phyloP scores from a whole-genome alignment of 2,329 filamentous ascomycete genomes.

The Fusarium longipes region DNA sequence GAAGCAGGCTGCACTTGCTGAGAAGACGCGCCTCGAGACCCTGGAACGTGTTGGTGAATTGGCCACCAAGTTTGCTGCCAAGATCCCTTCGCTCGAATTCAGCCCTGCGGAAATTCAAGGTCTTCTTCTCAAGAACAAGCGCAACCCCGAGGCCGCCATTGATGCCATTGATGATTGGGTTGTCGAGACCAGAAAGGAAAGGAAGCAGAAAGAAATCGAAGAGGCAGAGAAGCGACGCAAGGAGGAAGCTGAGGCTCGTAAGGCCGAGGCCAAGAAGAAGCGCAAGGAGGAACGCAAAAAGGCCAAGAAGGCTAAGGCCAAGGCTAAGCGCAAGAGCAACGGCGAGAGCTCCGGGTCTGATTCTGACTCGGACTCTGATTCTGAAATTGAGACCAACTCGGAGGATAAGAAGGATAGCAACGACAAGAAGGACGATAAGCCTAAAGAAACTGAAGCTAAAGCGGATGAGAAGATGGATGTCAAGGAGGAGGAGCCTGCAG shows the following conservation, averaged over 20 bases:
- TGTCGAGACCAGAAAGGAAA: slow-evolving; percentile 60
- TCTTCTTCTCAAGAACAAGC: slow-evolving; percentile 67
- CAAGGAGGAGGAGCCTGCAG: background rate
- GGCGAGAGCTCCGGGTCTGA: slow-evolving; percentile 41
- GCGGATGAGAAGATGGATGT: slow-evolving; percentile 24
- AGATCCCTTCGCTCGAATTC: slow-evolving; percentile 66
- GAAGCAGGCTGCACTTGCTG: slow-evolving; percentile 49
- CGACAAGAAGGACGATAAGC: slow-evolving; percentile 12
- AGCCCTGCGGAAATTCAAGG: slow-evolving; percentile 72
- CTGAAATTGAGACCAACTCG: slow-evolving; percentile 36
- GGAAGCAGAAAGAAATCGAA: slow-evolving; percentile 58
- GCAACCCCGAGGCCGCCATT: slow-evolving; percentile 61
- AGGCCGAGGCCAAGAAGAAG: slow-evolving; percentile 48
- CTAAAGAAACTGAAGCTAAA: background rate
- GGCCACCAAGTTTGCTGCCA: slow-evolving; percentile 61
- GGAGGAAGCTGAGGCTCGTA: slow-evolving; percentile 49
- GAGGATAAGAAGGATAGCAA: slow-evolving; percentile 29
- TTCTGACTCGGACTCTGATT: slow-evolving; percentile 21
- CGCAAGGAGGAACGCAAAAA: slow-evolving; percentile 43
- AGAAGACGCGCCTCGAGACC: slow-evolving; percentile 50
- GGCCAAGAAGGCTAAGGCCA: slow-evolving; percentile 42
- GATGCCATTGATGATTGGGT: slow-evolving; percentile 62
- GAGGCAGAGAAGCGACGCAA: slow-evolving; percentile 56
- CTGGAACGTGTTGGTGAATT: slow-evolving; percentile 57
- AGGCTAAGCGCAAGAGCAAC: slow-evolving; percentile 39